Percentiles rank a stretch among this genome's conserved stretches.
Evolutionary conservation across 441 rosid species (phyloP).

Genomic region (Flueggea neowawraea): DNA sequence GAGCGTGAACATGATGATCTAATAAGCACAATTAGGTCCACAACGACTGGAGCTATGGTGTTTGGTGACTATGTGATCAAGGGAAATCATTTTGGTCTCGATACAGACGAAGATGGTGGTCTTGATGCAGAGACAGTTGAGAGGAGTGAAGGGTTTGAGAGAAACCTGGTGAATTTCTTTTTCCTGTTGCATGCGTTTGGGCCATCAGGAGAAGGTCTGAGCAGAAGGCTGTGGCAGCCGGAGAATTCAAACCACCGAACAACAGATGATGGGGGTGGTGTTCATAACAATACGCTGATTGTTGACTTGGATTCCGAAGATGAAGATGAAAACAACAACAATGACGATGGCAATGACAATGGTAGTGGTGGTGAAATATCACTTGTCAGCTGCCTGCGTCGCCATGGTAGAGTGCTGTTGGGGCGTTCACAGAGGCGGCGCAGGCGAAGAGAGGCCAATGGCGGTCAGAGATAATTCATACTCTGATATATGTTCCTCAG

Average conservation of each 20-base stretch:
- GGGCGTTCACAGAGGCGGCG: constrained; percentile 76
- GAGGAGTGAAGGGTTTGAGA: constrained; percentile 42
- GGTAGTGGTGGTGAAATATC: constrained; percentile 36
- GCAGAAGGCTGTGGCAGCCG: constrained; percentile 36
- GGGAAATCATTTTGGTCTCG: constrained; percentile 46
- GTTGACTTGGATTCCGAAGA: constrained; percentile 36
- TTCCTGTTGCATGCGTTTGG: constrained; percentile 70
- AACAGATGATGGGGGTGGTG: constrained; percentile 28
- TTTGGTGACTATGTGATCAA: constrained; percentile 85
- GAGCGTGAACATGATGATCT: constrained; percentile 78
- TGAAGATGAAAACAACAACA: constrained; percentile 34
- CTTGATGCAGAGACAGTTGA: constrained; percentile 29
- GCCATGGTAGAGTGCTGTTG: constrained; percentile 53
- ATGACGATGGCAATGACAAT: constrained; percentile 17
- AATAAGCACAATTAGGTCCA: constrained; percentile 77
- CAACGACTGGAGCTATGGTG: constrained; percentile 90
- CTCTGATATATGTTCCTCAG: constrained; percentile 1
- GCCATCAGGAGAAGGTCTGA: constrained; percentile 44
- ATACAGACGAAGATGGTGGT: constrained; percentile 40
- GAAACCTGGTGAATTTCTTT: constrained; percentile 55
- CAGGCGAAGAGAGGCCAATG: constrained; percentile 54
- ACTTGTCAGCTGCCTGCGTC: constrained; percentile 59
- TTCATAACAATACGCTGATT: constrained; percentile 18
- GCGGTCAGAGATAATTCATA: constrained; percentile 17
- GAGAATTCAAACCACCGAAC: constrained; percentile 23